A percentile compares a stretch with the other conserved stretches of the same genome.
Conservation (phyloP, 192 early-diverging fungal species). For the Umbelopsis sp. region DNA sequence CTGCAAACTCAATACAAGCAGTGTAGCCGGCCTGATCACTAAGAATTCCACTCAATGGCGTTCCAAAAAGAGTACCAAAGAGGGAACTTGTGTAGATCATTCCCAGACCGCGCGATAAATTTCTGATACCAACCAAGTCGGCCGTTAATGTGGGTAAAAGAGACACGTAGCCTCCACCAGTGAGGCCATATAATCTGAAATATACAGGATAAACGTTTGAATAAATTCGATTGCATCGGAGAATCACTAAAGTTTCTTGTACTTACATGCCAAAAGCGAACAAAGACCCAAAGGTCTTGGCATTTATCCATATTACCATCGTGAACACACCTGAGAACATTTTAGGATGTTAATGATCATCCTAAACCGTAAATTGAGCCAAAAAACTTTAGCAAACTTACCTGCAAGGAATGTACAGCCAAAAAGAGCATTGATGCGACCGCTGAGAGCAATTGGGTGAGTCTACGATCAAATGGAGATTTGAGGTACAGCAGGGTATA, state of each 20-base stretch:
- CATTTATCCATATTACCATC: conserved; percentile 50
- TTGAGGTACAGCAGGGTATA: background rate
- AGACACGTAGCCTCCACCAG: conserved; percentile 42
- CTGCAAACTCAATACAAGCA: conserved; percentile 41
- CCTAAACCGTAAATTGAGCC: too few relatives aligned
- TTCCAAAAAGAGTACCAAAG: conserved; percentile 43
- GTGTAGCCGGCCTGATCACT: conserved; percentile 29
- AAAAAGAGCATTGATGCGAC: conserved; percentile 53
- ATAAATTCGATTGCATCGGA: background rate
- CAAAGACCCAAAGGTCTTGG: conserved; percentile 37
- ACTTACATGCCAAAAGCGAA: conserved; percentile 29
- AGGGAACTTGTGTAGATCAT: conserved; percentile 40
- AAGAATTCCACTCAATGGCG: conserved; percentile 39
- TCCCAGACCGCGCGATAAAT: conserved; percentile 43
- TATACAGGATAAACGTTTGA: background rate
- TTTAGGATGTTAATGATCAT: background rate
- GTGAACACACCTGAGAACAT: conserved; percentile 21
- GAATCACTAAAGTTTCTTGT: background rate
- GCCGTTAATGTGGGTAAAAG: conserved; percentile 50
- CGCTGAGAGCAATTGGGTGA: conserved; percentile 28
- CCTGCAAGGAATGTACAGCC: conserved; percentile 48
- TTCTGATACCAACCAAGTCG: conserved; percentile 54
- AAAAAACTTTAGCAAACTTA: background rate
- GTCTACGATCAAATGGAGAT: background rate
- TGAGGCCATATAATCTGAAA: conserved; percentile 22